Evolutionary conservation across 768 basidiomycete species (phyloP).

Genomic region (Botryobasidium botryosum): DNA sequence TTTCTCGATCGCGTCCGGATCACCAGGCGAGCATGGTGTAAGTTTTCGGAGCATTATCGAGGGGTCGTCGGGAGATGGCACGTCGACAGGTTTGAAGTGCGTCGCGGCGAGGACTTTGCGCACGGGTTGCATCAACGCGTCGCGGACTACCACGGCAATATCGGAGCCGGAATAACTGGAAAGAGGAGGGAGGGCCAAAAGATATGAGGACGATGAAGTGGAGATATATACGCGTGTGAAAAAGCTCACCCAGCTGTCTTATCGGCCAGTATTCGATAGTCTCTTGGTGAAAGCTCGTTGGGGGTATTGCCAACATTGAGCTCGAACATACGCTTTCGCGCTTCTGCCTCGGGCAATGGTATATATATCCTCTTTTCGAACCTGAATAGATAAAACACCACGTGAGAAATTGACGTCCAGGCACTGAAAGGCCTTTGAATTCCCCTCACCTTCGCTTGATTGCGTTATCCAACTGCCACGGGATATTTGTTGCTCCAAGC

Average conservation of each 20-base stretch:
- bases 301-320: conserved; percentile 90
- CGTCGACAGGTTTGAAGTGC: conserved; percentile 61
- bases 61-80: conserved; percentile 19
- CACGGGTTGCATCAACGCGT: conserved; percentile 97
- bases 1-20: conserved; percentile 69
- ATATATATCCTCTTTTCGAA: conserved; percentile 99
- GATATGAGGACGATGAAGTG: not conserved
- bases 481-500: conserved; percentile 94
- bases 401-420: too few relatives aligned
- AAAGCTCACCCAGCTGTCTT: conserved; percentile 59
- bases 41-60: conserved; percentile 30
- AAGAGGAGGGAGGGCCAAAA: not conserved
- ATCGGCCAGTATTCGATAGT: conserved; percentile 67
- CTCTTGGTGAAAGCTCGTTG: conserved; percentile 58
- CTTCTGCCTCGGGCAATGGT: conserved; percentile 85
- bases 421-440: too few relatives aligned
- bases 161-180: conserved; percentile 79
- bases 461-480: conserved; percentile 94
- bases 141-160: conserved; percentile 84
- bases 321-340: conserved; percentile 89
- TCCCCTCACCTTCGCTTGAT: conserved; percentile 73
- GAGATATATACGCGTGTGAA: too few relatives aligned
- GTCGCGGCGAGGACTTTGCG: conserved; percentile 91
- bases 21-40: conserved; percentile 95
- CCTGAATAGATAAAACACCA: conserved; percentile 22